phyloP scores from a whole-genome alignment of 1,139 yeast species.

The Candida buenavistaensis region DNA sequence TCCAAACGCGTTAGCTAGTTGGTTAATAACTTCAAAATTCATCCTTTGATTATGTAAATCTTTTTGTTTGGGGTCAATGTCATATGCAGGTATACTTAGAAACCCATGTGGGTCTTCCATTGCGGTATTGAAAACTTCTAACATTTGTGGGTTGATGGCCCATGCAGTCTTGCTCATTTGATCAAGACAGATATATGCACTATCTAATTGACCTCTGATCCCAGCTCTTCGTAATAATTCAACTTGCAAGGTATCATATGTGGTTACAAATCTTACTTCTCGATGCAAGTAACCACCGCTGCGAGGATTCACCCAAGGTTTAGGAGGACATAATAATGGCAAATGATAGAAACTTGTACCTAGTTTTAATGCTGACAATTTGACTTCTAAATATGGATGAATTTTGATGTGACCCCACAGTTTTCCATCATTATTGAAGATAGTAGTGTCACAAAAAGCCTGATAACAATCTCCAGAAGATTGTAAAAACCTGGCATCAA shows the following conservation, averaged over 20 bases:
- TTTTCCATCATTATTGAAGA: too few relatives aligned
- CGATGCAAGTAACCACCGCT: conserved; percentile 38
- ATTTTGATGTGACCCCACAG: conserved; percentile 14
- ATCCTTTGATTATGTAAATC: conserved; percentile 22
- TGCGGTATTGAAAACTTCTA: conserved; percentile 22
- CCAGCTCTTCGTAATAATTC: conserved; percentile 28
- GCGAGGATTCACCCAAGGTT: conserved; percentile 33
- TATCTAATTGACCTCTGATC: conserved; percentile 33
- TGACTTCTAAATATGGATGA: conserved; percentile 26
- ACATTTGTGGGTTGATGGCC: conserved; percentile 34
- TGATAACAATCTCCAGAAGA: conserved; percentile 1
- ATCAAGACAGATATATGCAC: conserved; percentile 32
- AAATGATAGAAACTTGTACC: conserved; percentile 13
- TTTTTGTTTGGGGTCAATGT: conserved; percentile 2
- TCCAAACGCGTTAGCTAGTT: conserved; percentile 28
- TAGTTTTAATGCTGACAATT: conserved; percentile 15
- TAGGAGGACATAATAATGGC: conserved; percentile 45
- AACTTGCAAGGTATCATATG: conserved; percentile 21
- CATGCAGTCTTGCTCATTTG: conserved; percentile 33
- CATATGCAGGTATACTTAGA: conserved; percentile 27
- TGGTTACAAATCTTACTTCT: conserved; percentile 26
- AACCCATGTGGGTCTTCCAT: conserved; percentile 27
- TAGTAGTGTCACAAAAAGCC: conserved; percentile 7
- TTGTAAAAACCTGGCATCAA: background rate
- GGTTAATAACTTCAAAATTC: conserved; percentile 21